phyloP scores from a whole-genome alignment of 2,329 filamentous ascomycete genomes.

The Phialocephala sp. region DNA sequence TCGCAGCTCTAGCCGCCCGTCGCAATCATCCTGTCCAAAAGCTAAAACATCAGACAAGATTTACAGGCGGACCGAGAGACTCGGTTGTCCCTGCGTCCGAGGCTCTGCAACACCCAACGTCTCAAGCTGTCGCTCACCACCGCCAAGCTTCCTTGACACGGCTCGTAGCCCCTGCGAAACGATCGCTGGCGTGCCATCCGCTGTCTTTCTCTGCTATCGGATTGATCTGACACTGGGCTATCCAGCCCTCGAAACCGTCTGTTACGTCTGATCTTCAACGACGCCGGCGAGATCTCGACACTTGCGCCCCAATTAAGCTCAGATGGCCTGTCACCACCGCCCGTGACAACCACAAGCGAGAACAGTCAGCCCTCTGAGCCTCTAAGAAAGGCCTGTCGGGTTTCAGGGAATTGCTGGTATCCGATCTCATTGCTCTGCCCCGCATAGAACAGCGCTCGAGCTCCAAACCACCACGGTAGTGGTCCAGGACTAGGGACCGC shows the following conservation, averaged over 20 bases:
- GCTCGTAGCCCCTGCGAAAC: slow-evolving; percentile 29
- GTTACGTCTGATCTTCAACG: slow-evolving; percentile 52
- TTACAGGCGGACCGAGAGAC: slow-evolving; percentile 18
- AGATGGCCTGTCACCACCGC: slow-evolving; percentile 43
- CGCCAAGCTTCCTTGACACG: slow-evolving; percentile 34
- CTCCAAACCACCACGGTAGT: slow-evolving; percentile 28
- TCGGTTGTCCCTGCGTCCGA: slow-evolving; percentile 32
- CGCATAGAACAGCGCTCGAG: slow-evolving; percentile 36
- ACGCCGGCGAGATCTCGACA: slow-evolving; percentile 21
- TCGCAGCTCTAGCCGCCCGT: slow-evolving; percentile 13
- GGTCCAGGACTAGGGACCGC: slow-evolving; percentile 5
- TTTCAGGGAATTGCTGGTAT: slow-evolving; percentile 39
- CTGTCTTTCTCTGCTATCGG: slow-evolving; percentile 26
- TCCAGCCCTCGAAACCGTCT: slow-evolving; percentile 49
- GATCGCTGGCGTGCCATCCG: slow-evolving; percentile 26
- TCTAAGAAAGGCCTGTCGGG: slow-evolving; percentile 23
- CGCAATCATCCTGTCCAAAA: slow-evolving; percentile 10
- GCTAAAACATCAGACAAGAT: slow-evolving; percentile 30
- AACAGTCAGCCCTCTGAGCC: slow-evolving; percentile 14
- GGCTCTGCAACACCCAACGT: slow-evolving; percentile 34
- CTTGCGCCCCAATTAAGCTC: slow-evolving; percentile 30
- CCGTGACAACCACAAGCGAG: slow-evolving; percentile 29
- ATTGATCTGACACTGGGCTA: slow-evolving; percentile 36
- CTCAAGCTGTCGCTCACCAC: slow-evolving; percentile 29
- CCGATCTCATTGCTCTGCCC: slow-evolving; percentile 31